These are phyloP conservation scores for Gossypium armourianum DNA, from an alignment of 441 rosid genomes.

Conservation along the genomic window DNA sequence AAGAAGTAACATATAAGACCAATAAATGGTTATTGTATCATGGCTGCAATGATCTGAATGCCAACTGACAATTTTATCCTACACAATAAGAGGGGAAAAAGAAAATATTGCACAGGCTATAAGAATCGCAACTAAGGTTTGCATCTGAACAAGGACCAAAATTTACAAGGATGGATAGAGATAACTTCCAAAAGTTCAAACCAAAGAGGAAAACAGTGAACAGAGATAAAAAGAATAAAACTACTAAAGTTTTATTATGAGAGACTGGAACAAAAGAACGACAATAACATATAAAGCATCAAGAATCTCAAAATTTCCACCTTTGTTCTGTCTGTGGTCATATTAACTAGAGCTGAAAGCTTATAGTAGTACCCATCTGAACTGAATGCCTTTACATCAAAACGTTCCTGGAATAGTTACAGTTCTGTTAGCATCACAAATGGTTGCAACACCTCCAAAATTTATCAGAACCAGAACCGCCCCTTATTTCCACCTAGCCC, in stretches of 20 bases:
- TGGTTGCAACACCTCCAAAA: slow-evolving; percentile 14
- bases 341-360: slow-evolving; percentile 72
- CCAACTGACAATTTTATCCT: background rate
- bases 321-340: slow-evolving; percentile 97
- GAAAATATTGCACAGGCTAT: background rate
- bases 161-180: background rate
- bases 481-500: background rate
- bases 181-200: background rate
- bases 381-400: slow-evolving; percentile 70
- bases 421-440: slow-evolving; percentile 15
- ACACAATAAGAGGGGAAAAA: background rate
- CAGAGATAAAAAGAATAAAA: background rate
- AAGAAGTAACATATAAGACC: background rate
- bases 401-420: slow-evolving; percentile 62
- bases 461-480: background rate
- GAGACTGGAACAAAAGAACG: slow-evolving; percentile 10
- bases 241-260: background rate
- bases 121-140: background rate
- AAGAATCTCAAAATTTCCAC: slow-evolving; percentile 26
- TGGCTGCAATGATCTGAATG: background rate
- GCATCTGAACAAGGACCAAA: slow-evolving; percentile 6
- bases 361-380: slow-evolving; percentile 75
- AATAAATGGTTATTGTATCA: background rate
- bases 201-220: background rate
- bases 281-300: background rate